Evolutionary conservation across 1,284 basidiomycete species (phyloP), one percentile per base, ranked within the genome.

Genomic region (Fomitiporia mediterranea): DNA sequence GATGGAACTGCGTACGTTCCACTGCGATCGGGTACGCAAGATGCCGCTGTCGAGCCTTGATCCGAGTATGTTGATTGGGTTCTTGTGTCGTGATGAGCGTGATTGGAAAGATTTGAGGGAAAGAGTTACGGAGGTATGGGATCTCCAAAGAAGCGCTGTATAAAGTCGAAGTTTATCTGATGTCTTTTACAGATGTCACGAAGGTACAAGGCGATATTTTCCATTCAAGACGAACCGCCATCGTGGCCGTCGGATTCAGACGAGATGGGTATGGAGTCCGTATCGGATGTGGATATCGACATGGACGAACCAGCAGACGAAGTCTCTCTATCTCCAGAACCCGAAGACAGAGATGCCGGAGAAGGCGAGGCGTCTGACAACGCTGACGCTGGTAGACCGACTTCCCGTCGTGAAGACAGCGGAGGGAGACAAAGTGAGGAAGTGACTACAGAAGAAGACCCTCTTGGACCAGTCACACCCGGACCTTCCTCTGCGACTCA

Each of bases 31-130:
- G 19, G 87, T 98, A 42, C 80, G 92, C 67, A 94, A 95, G 79
- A 94, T 98, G 91, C 88, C 89, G 0, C 72, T 98, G 46, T 83
- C 84, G 37, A 86, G 86, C n/a, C 72, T 99, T 52, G 96, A 98
- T 68, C 96, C 97, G 9, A 96, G 93, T 65, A 98, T 99, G 96
- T 75, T 99, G 7, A 77, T 98, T 53, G 95, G 95, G 15, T 98
- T 99, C 69, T 68, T 98, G 62, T 87, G 89, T 66, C 81, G 81
- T 62, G 82, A 90, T 66, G 88, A 94, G 69, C 74, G 70, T 19
- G 93, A 96, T 53, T 96, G 94, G 86, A 70, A 77, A 13, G 93
- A 97, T 70, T 83, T 98, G 58, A 80, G 84, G 61, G 74, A 72
- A 51, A 78, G 93, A 57, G 83, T 91, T 54, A 75, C 73, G 8